Conservation (phyloP, 1,284 basidiomycete species). For the Quambalaria eucalypti region DNA sequence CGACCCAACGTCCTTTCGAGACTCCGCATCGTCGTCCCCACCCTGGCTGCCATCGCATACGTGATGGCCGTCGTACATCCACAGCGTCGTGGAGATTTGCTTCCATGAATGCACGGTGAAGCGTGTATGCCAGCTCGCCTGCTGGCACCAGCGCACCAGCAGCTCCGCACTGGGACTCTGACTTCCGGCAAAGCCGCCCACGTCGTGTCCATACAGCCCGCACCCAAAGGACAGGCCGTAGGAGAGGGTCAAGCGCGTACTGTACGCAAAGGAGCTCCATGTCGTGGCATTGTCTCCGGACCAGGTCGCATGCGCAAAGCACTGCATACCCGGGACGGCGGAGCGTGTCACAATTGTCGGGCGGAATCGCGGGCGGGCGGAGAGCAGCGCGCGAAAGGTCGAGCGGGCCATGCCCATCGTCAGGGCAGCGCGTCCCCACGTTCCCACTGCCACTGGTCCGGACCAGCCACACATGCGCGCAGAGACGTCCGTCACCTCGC, state of each 20-base stretch:
- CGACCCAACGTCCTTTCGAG: too few species aligned
- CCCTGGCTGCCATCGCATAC: too few species aligned
- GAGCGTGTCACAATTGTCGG: constrained; percentile 17
- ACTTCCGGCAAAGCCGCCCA: constrained; percentile 19
- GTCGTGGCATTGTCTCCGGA: constrained; percentile 20
- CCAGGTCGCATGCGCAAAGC: constrained; percentile 19
- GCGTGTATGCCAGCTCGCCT: constrained; percentile 14
- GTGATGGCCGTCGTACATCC: constrained; percentile 20
- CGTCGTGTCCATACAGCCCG: constrained; percentile 20
- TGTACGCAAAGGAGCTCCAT: constrained; percentile 15
- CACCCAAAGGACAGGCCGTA: constrained; percentile 13
- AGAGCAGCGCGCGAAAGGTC: constrained; percentile 3
- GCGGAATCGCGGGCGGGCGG: constrained; percentile 5
- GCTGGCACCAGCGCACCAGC: constrained; percentile 19
- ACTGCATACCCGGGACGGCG: constrained; percentile 18
- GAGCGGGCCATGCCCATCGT: constrained; percentile 24
- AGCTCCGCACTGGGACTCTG: constrained; percentile 18
- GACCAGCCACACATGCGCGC: constrained; percentile 1
- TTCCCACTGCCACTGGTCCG: constrained; percentile 5
- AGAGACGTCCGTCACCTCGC: too few species aligned
- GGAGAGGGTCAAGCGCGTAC: constrained; percentile 14
- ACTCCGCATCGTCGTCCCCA: constrained; percentile 6
- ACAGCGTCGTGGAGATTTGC: constrained; percentile 17
- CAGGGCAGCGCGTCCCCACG: constrained; percentile 11
- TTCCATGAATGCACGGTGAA: constrained; percentile 24